phyloP scores from a whole-genome alignment of 495 filamentous ascomycete species.

The Trichoderma asperelloides region DNA sequence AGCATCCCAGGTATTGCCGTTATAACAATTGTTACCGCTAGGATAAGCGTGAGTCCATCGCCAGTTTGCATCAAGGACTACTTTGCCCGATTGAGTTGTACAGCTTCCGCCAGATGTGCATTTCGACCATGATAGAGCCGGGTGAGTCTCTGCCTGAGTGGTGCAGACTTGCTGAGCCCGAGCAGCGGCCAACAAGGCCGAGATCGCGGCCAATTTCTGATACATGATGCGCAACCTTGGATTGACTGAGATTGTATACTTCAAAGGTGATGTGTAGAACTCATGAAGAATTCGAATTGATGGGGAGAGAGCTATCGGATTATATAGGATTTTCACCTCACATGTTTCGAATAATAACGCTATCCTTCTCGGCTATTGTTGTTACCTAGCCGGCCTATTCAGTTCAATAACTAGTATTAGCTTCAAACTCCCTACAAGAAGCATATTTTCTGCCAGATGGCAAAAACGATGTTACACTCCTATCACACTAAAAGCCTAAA shows the following conservation, averaged over 20 bases:
- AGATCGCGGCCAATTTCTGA: slow-evolving; percentile 15
- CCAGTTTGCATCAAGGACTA: slow-evolving; percentile 46
- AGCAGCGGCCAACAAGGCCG: slow-evolving; percentile 35
- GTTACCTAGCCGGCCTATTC: background rate
- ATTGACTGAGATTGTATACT: background rate
- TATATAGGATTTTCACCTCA: background rate
- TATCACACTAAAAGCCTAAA: background rate
- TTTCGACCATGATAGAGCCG: slow-evolving; percentile 47
- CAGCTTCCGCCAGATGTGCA: slow-evolving; percentile 46
- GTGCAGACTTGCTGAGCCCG: slow-evolving; percentile 49
- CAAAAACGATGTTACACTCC: background rate
- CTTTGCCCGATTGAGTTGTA: slow-evolving; percentile 27
- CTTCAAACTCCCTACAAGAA: background rate
- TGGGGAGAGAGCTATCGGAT: background rate
- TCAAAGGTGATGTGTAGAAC: background rate
- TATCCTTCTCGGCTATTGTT: background rate
- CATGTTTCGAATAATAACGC: background rate
- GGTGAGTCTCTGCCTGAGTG: slow-evolving; percentile 47
- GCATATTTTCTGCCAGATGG: background rate
- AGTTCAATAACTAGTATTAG: background rate
- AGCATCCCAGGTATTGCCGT: slow-evolving; percentile 38
- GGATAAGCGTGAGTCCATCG: slow-evolving; percentile 36
- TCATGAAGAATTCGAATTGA: background rate
- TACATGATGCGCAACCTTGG: background rate
- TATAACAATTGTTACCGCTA: slow-evolving; percentile 40